A percentile compares a stretch with the other conserved stretches of the same genome.
phyloP scores from a whole-genome alignment of 2,329 filamentous ascomycete species.

The Phoma herbarum region DNA sequence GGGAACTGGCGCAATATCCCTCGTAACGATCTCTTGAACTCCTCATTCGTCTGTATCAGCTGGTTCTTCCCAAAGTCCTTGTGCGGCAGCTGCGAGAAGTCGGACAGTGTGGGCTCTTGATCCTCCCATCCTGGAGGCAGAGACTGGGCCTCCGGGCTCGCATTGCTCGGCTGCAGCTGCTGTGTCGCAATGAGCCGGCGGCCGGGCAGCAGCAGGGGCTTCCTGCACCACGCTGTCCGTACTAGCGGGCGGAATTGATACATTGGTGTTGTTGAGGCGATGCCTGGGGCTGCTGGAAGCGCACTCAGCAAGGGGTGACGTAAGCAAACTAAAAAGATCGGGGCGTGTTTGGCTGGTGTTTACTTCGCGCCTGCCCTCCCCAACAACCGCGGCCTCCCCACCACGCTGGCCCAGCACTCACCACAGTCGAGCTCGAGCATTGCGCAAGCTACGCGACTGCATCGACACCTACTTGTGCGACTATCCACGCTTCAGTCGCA shows the following conservation, averaged over 20 bases:
- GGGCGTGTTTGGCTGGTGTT: conserved; percentile 20
- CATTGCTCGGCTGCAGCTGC: conserved; percentile 29
- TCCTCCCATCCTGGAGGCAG: conserved; percentile 75
- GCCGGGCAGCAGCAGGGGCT: conserved; percentile 33
- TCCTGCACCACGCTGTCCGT: conserved; percentile 41
- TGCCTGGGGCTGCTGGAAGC: conserved; percentile 33
- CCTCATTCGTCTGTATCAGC: conserved; percentile 89
- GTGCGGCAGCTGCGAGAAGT: conserved; percentile 79
- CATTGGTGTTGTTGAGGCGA: conserved; percentile 38
- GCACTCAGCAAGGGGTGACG: conserved; percentile 32
- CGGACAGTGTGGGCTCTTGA: conserved; percentile 73
- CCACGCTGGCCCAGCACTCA: conserved; percentile 13
- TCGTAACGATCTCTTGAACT: conserved; percentile 90
- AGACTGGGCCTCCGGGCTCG: conserved; percentile 36
- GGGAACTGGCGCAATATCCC: conserved; percentile 93
- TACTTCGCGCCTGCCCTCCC: conserved; percentile 29
- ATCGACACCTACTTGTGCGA: background rate
- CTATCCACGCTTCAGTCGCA: background rate
- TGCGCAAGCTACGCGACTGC: background rate
- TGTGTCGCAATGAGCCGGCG: conserved; percentile 41
- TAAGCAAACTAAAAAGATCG: conserved; percentile 28
- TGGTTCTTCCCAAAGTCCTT: conserved; percentile 92
- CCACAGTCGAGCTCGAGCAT: conserved; percentile 8
- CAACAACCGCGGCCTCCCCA: conserved; percentile 20
- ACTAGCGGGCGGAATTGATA: conserved; percentile 42